A percentile compares a stretch with the other conserved stretches of the same genome.
These are phyloP conservation scores for Pseudogymnoascus sp. DNA, from an alignment of 2,329 filamentous ascomycete genomes.

Conservation along the genomic window DNA sequence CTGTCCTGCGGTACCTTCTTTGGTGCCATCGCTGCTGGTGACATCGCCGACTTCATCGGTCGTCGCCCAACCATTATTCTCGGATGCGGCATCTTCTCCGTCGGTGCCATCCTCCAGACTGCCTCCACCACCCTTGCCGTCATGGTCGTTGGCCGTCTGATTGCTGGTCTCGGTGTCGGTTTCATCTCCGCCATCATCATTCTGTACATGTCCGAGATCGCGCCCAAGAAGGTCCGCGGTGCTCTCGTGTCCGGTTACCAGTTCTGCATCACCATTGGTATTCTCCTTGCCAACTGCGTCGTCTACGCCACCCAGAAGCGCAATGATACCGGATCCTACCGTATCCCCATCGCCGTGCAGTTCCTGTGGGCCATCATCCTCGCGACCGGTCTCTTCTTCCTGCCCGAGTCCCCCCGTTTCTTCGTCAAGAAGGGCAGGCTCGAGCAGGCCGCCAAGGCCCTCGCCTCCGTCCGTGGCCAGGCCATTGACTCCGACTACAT, in stretches of 20 bases:
- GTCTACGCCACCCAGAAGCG: constrained; percentile 60
- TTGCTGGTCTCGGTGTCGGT: constrained; percentile 69
- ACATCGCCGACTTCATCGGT: constrained; percentile 64
- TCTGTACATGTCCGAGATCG: constrained; percentile 62
- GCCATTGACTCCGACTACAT: constrained; percentile 62
- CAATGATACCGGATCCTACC: constrained; percentile 57
- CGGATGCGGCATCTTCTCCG: constrained; percentile 61
- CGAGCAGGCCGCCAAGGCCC: constrained; percentile 49
- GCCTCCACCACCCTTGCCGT: constrained; percentile 45
- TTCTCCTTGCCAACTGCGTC: constrained; percentile 65
- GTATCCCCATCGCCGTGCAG: constrained; percentile 73
- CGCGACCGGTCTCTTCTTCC: constrained; percentile 57
- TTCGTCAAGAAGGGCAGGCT: constrained; percentile 69
- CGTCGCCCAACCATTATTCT: constrained; percentile 61
- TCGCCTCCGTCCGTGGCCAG: constrained; percentile 65
- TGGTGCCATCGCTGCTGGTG: constrained; percentile 64
- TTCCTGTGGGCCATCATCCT: constrained; percentile 73
- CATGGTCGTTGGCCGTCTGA: constrained; percentile 64
- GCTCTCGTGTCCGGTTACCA: constrained; percentile 71
- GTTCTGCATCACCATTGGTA: constrained; percentile 71
- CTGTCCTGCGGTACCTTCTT: constrained; percentile 74
- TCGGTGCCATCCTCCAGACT: constrained; percentile 61
- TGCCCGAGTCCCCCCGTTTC: constrained; percentile 78
- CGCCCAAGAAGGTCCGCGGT: constrained; percentile 63
- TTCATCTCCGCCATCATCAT: constrained; percentile 74